These are phyloP conservation scores for Coleophoma eucalyptorum DNA, from an alignment of 2,329 filamentous ascomycete species.

Conservation along the genomic window DNA sequence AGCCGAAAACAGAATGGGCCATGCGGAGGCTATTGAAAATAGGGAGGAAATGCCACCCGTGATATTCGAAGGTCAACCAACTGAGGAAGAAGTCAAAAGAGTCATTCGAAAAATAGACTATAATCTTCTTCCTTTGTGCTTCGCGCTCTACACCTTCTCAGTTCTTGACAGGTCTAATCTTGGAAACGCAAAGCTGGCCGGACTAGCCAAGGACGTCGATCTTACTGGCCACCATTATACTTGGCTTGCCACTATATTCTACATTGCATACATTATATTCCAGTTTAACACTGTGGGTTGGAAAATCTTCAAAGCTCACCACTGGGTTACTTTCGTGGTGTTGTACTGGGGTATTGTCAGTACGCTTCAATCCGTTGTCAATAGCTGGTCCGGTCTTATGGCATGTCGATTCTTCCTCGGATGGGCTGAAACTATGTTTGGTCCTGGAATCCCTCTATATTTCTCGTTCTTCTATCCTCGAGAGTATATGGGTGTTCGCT, in stretches of 20 bases:
- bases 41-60: no score
- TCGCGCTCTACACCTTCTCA: constrained; percentile 29
- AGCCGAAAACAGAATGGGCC: no score
- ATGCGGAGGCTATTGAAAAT: no score
- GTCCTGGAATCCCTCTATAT: constrained; percentile 55
- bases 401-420: constrained; percentile 51
- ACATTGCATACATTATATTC: constrained; percentile 28
- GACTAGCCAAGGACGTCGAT: constrained; percentile 43
- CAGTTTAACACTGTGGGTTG: constrained; percentile 29
- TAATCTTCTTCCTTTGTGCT: constrained; percentile 8
- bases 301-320: constrained; percentile 26
- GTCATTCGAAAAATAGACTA: constrained; percentile 10
- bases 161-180: constrained; percentile 44
- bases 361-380: constrained; percentile 62
- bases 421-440: constrained; percentile 57
- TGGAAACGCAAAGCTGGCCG: constrained; percentile 46
- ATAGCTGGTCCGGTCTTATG: constrained; percentile 55
- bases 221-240: constrained; percentile 35
- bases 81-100: constrained; percentile 6
- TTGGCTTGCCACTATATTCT: constrained; percentile 28
- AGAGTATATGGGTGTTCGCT: constrained; percentile 73
- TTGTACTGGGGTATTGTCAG: constrained; percentile 72
- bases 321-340: constrained; percentile 36
- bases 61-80: no score
- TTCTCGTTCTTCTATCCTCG: constrained; percentile 57